Conservation (phyloP, 2,329 filamentous ascomycete species). For the Colletotrichum agaves region DNA sequence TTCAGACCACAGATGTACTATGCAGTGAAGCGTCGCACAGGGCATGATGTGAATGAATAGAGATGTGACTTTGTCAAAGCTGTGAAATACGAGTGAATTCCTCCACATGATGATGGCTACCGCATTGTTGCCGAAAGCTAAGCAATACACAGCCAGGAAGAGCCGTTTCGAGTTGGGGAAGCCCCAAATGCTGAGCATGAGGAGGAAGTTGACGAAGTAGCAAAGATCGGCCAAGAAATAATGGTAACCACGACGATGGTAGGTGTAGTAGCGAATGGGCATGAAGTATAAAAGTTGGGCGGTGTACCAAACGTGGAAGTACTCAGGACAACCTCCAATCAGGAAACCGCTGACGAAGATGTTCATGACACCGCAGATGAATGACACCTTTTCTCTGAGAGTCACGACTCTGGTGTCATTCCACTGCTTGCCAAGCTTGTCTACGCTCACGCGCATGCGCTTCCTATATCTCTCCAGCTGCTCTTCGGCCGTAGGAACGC, state of each 20-base stretch:
- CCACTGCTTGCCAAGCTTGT: constrained; percentile 86
- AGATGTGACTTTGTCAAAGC: constrained; percentile 96
- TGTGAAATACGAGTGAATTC: constrained; percentile 98
- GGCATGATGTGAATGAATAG: constrained; percentile 99
- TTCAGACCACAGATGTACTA: constrained; percentile 82
- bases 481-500: constrained; percentile 88
- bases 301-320: constrained; percentile 94
- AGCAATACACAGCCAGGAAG: constrained; percentile 90
- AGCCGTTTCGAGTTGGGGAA: constrained; percentile 92
- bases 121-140: constrained; percentile 96
- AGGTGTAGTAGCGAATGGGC: constrained; percentile 93
- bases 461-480: constrained; percentile 90
- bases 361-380: constrained; percentile 96
- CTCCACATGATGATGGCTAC: constrained; percentile 99
- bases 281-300: constrained; percentile 91
- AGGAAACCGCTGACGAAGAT: constrained; percentile 97
- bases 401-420: constrained; percentile 91
- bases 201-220: constrained; percentile 95
- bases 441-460: constrained; percentile 89
- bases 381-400: constrained; percentile 90
- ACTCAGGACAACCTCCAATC: constrained; percentile 84
- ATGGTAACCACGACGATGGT: constrained; percentile 91
- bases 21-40: constrained; percentile 89
- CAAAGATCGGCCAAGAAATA: constrained; percentile 98
- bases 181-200: constrained; percentile 85